These are phyloP conservation scores for Lepraria neglecta DNA, from an alignment of 495 filamentous ascomycete genomes.

Conservation along the genomic window DNA sequence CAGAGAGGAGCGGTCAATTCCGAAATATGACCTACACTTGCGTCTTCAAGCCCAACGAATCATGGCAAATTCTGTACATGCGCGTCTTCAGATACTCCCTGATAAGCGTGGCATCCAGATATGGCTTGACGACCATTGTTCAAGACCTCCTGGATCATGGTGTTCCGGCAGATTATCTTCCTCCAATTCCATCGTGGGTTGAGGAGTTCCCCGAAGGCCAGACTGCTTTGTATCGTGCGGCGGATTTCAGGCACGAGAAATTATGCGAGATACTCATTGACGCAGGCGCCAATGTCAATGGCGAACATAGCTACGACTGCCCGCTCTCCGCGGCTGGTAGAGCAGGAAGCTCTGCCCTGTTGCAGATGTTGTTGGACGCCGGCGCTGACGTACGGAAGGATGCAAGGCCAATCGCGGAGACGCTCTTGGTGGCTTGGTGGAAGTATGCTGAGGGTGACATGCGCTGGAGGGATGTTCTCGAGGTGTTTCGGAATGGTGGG, in stretches of 20 bases:
- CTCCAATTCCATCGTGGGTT: neutral
- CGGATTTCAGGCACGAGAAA: neutral
- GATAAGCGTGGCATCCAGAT: neutral
- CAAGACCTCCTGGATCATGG: neutral
- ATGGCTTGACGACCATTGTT: neutral
- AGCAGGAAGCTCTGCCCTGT: neutral
- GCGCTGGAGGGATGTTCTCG: neutral
- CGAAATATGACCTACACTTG: slow-evolving; percentile 3
- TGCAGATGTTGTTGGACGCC: neutral
- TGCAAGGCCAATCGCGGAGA: neutral
- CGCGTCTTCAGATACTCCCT: slow-evolving; percentile 3
- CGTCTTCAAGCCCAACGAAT: neutral
- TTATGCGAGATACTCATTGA: neutral
- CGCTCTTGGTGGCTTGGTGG: neutral
- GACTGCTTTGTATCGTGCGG: neutral
- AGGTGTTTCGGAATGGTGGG: neutral
- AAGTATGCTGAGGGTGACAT: neutral
- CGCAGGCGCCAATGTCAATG: slow-evolving; percentile 4
- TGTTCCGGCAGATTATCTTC: neutral
- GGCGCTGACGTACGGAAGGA: neutral
- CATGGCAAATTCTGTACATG: neutral
- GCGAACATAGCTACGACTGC: neutral
- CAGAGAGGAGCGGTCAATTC: neutral
- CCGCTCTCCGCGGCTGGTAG: slow-evolving; percentile 2
- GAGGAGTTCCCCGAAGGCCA: neutral